phyloP scores from a whole-genome alignment of 2,329 filamentous ascomycete genomes.

The Clonostachys chloroleuca region DNA sequence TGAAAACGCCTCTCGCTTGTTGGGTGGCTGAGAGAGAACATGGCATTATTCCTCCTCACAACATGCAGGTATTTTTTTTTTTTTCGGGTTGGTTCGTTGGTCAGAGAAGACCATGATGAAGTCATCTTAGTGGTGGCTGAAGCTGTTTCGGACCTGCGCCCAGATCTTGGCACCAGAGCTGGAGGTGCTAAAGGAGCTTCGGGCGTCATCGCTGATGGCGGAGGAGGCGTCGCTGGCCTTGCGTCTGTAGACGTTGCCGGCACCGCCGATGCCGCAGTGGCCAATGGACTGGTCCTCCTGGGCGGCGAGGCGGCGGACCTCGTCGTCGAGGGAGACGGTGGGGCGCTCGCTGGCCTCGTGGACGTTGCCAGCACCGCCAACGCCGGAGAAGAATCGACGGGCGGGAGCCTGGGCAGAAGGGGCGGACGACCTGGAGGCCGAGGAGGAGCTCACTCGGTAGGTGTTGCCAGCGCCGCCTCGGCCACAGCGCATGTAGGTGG shows the following conservation, averaged over 20 bases:
- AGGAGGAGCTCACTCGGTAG: conserved; percentile 40
- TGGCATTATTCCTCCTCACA: too few species aligned
- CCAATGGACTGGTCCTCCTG: conserved; percentile 39
- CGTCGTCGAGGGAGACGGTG: conserved; percentile 46
- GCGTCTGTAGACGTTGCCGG: conserved; percentile 59
- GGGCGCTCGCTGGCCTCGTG: conserved; percentile 40
- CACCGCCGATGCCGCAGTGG: conserved; percentile 63
- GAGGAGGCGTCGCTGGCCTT: conserved; percentile 16
- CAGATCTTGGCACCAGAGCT: conserved; percentile 24
- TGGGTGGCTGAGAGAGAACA: too few species aligned
- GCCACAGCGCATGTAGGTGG: conserved; percentile 46
- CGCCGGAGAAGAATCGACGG: conserved; percentile 58
- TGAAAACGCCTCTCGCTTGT: too few species aligned
- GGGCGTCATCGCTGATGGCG: conserved; percentile 10
- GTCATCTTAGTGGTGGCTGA: conserved; percentile 17
- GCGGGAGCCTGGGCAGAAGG: conserved; percentile 30
- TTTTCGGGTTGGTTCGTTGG: not conserved
- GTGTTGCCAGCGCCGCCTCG: conserved; percentile 54
- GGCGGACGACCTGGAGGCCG: conserved; percentile 35
- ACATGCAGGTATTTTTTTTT: too few species aligned
- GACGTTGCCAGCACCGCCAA: conserved; percentile 62
- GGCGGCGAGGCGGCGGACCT: conserved; percentile 35
- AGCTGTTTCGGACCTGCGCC: conserved; percentile 23
- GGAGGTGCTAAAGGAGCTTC: conserved; percentile 30
- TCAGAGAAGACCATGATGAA: not conserved